These are phyloP conservation scores for Laetiporus sulphureus DNA, from an alignment of 1,284 basidiomycete genomes.

Conservation along the genomic window DNA sequence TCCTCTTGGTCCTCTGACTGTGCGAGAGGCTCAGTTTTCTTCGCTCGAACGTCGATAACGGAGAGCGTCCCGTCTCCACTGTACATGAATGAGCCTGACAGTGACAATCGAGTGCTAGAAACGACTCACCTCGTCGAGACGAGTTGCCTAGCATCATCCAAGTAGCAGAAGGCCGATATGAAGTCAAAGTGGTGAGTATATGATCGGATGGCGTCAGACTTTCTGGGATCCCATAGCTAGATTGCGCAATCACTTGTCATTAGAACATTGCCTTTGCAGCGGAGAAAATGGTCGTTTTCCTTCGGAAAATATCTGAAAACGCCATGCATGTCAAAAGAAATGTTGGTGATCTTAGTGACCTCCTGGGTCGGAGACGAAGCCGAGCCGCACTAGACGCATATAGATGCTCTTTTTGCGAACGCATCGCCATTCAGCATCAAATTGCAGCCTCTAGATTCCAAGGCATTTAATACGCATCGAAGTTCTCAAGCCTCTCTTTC, in stretches of 20 bases:
- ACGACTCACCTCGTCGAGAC: slow-evolving; percentile 71
- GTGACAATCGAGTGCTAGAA: not conserved
- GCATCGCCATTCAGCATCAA: no score
- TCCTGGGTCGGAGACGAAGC: no score
- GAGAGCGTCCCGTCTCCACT: slow-evolving; percentile 91
- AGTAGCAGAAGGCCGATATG: slow-evolving; percentile 89
- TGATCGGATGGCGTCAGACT: slow-evolving; percentile 51
- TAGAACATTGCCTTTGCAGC: no score
- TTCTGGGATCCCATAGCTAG: slow-evolving; percentile 86
- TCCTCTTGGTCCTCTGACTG: slow-evolving; percentile 96
- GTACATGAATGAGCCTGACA: slow-evolving; percentile 24
- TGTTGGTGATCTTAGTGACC: no score
- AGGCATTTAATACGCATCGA: no score
- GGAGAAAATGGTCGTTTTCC: no score
- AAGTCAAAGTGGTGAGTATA: slow-evolving; percentile 94
- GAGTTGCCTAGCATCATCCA: slow-evolving; percentile 80
- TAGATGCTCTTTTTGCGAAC: no score
- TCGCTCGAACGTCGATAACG: slow-evolving; percentile 83
- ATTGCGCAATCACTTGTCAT: not conserved
- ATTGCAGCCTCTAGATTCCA: no score
- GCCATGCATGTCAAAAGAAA: no score
- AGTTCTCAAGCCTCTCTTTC: no score
- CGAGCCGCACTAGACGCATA: no score
- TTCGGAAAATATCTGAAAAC: no score
- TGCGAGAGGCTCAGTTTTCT: slow-evolving; percentile 65